Base-by-base conservation (phyloP, 441 rosid genomes). In the Populus hybrid region DNA sequence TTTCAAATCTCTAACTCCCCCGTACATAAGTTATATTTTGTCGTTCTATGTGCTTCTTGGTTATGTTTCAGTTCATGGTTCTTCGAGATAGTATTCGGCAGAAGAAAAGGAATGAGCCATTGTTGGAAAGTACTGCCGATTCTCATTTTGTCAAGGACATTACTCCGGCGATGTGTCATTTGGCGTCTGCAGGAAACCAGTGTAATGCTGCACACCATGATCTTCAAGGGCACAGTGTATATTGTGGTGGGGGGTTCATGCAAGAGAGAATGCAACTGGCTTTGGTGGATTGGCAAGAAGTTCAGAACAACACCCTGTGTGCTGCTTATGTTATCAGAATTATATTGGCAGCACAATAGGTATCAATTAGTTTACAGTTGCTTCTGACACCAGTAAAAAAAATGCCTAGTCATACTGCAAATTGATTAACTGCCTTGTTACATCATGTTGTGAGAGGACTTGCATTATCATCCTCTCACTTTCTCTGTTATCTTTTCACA, bases 61-160 rank as follows among this genome's bases (percentile, higher is more conserved):
- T 42, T 56, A 23, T 56, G 79, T 85, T 79, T 70, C 87, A 92
- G 92, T 85, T 87, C 71, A 81, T 75, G 71, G 88, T 88, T 76
- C 80, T 85, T 67, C 90, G 69, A 80, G 84, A 84, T 81, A 85
- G 89, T 18, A 31, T 64, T 71, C 65, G 85, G 88, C 83, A 77
- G 76, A 87, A 86, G 79, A 79, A 79, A 45, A 85, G 75, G 64
- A 76, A 80, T 76, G 84, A 81, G 69, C 76, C 76, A 76, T 71
- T 73, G 75, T 80, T 78, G 69, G 85, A 80, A 38, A 82, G 77
- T 20, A 73, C 89, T 65, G 80, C 90, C 63, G 86, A 87, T 82
- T 88, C 87, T 80, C 69, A 61, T 76, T 79, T 69, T 74, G 29
- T 67, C 56, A 68, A 40, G 65, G 79, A 3, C 23, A 59, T 75